These are phyloP conservation scores for Xylaria venustula DNA, from an alignment of 495 filamentous ascomycete species.

Conservation along the genomic window DNA sequence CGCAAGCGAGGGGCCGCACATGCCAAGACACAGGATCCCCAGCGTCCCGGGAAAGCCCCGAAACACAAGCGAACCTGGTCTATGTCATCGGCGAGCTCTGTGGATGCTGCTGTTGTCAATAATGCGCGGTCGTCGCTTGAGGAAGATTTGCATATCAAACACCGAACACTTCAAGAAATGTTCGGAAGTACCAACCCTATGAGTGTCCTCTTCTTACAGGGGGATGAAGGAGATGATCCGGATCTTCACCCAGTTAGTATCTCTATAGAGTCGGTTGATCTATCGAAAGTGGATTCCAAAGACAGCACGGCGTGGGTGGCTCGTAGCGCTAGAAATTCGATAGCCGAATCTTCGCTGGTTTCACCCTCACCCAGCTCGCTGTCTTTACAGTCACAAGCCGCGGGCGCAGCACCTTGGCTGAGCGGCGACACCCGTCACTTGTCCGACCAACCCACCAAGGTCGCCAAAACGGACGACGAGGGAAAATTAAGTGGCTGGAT, in stretches of 20 bases:
- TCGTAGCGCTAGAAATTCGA: conserved; percentile 54
- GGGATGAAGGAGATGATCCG: conserved; percentile 82
- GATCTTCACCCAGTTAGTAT: conserved; percentile 81
- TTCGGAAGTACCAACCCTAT: conserved; percentile 86
- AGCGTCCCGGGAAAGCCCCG: conserved; percentile 68
- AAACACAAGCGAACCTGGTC: conserved; percentile 97
- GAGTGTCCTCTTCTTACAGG: conserved; percentile 80
- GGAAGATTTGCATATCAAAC: conserved; percentile 84
- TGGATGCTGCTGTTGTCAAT: conserved; percentile 38
- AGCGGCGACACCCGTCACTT: conserved; percentile 39
- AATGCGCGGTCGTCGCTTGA: conserved; percentile 63
- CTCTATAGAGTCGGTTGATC: conserved; percentile 62
- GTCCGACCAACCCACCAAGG: conserved; percentile 50
- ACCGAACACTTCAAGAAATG: conserved; percentile 88
- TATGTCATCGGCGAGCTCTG: conserved; percentile 81
- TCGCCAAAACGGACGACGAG: conserved; percentile 47
- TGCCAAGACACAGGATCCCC: conserved; percentile 48
- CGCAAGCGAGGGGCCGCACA: conserved; percentile 71
- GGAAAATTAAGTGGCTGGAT: conserved; percentile 75
- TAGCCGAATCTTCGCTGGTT: conserved; percentile 58
- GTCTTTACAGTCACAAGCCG: conserved; percentile 56
- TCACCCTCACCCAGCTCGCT: conserved; percentile 70
- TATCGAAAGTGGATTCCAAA: conserved; percentile 56
- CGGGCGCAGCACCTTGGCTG: conserved; percentile 36
- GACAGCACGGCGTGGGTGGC: conserved; percentile 52